phyloP scores from a whole-genome alignment of 202 grass and related monocot genomes.

The Elaeis oleifera region DNA sequence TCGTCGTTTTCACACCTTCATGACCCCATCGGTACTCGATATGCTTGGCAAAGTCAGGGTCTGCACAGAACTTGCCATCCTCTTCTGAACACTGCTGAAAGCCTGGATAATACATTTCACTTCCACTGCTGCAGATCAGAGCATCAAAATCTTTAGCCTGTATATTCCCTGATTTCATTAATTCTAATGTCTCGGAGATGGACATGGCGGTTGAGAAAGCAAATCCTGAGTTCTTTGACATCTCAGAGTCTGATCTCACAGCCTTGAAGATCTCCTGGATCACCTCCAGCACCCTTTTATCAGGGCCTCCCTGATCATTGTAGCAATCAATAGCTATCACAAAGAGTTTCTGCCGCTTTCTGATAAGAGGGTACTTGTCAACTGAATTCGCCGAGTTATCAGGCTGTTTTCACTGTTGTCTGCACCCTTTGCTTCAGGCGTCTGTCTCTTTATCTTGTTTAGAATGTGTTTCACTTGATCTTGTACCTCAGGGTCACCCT shows the following conservation, averaged over 20 bases:
- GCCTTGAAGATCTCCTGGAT: constrained; percentile 82
- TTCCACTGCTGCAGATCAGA: constrained; percentile 78
- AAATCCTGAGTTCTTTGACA: constrained; percentile 86
- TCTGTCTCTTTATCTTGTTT: constrained; percentile 58
- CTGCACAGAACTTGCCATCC: constrained; percentile 62
- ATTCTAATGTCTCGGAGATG: constrained; percentile 48
- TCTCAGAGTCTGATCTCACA: constrained; percentile 68
- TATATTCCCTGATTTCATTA: constrained; percentile 61
- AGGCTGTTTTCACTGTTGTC: constrained; percentile 19
- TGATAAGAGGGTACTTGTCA: constrained; percentile 72
- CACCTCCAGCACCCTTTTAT: constrained; percentile 63
- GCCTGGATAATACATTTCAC: constrained; percentile 91
- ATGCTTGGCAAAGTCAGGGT: constrained; percentile 84
- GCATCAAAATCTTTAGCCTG: constrained; percentile 74
- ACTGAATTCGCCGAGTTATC: constrained; percentile 21
- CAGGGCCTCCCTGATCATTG: constrained; percentile 44
- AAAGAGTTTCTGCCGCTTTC: constrained; percentile 66
- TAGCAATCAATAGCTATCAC: constrained; percentile 80
- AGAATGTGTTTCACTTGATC: constrained; percentile 59
- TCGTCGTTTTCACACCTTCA: constrained; percentile 54
- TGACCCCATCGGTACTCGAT: constrained; percentile 84
- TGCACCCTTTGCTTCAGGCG: constrained; percentile 10
- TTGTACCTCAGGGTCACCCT: constrained; percentile 37
- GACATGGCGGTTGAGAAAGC: constrained; percentile 86
- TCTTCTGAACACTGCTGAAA: constrained; percentile 46